These are phyloP conservation scores for Pisolithus marmoratus DNA, from an alignment of 768 basidiomycete species.

Conservation along the genomic window DNA sequence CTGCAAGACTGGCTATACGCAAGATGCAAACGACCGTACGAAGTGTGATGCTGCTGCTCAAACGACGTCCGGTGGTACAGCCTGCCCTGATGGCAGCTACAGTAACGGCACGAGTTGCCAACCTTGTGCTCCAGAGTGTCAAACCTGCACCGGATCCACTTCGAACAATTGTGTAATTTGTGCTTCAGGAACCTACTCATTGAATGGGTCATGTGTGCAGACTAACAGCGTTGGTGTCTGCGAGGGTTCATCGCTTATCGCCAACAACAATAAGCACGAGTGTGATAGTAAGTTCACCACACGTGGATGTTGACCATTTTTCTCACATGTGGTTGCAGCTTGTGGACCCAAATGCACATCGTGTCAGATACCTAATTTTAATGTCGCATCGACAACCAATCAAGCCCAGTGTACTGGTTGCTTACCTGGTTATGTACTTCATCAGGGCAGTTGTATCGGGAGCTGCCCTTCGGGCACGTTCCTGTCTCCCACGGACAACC, in stretches of 20 bases:
- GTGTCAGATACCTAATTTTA: slow-evolving; percentile 73
- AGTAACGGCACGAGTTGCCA: slow-evolving; percentile 48
- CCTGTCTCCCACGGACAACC: slow-evolving; percentile 61
- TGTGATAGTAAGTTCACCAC: slow-evolving; percentile 58
- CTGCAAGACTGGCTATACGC: slow-evolving; percentile 68
- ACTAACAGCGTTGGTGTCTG: slow-evolving; percentile 69
- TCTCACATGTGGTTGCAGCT: slow-evolving; percentile 34
- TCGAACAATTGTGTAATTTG: slow-evolving; percentile 73
- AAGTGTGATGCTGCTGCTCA: slow-evolving; percentile 54
- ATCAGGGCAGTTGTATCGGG: slow-evolving; percentile 60
- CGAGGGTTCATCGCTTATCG: slow-evolving; percentile 61
- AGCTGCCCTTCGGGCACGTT: slow-evolving; percentile 73
- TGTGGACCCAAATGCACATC: slow-evolving; percentile 80
- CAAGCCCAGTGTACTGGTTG: slow-evolving; percentile 74
- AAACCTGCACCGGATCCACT: slow-evolving; percentile 62
- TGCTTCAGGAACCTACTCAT: slow-evolving; percentile 49
- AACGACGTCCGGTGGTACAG: slow-evolving; percentile 43
- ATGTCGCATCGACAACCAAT: slow-evolving; percentile 54
- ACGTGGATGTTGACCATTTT: background rate
- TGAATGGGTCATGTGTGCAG: slow-evolving; percentile 68
- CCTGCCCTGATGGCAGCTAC: slow-evolving; percentile 67
- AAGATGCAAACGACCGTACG: slow-evolving; percentile 59
- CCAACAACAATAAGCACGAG: slow-evolving; percentile 75
- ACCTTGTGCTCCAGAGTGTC: slow-evolving; percentile 59
- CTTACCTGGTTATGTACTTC: slow-evolving; percentile 69